Evolutionary conservation across 139 green algal genomes (phyloP).

Genomic region (Gonium pectorale): DNA sequence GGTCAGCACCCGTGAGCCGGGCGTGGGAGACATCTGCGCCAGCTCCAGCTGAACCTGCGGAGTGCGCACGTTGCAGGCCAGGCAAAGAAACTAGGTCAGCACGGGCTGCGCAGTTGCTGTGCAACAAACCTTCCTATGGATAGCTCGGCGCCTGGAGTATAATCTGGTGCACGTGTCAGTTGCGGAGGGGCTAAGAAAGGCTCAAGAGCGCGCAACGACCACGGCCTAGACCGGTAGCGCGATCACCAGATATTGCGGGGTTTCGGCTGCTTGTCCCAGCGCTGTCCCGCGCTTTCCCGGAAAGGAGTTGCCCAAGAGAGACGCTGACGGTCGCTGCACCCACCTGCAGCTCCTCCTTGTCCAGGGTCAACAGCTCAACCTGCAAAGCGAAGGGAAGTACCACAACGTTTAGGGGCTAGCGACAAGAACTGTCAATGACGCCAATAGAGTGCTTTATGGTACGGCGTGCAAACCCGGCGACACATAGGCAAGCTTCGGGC

Average conservation of each 20-base stretch:
- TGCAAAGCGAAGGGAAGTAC: neutral
- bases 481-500: too few species aligned
- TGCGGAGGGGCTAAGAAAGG: too few species aligned
- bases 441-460: neutral
- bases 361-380: constrained; percentile 12
- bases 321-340: neutral
- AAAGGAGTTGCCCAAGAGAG: too few species aligned
- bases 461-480: too few species aligned
- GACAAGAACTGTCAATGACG: neutral
- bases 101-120: too few species aligned
- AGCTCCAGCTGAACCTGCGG: constrained; percentile 31
- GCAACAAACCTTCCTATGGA: too few species aligned
- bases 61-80: neutral
- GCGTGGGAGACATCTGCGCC: neutral
- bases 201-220: neutral
- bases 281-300: neutral
- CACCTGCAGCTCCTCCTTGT: constrained; percentile 33
- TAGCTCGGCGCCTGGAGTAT: too few species aligned
- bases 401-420: too few species aligned
- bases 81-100: too few species aligned
- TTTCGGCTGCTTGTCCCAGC: neutral
- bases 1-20: neutral
- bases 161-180: too few species aligned
- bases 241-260: neutral
- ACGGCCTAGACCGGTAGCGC: neutral